Percentiles rank a stretch among this genome's conserved stretches.
Evolutionary conservation across 2,329 filamentous ascomycete genomes (phyloP).

Genomic region (Epichloe coenophiala): DNA sequence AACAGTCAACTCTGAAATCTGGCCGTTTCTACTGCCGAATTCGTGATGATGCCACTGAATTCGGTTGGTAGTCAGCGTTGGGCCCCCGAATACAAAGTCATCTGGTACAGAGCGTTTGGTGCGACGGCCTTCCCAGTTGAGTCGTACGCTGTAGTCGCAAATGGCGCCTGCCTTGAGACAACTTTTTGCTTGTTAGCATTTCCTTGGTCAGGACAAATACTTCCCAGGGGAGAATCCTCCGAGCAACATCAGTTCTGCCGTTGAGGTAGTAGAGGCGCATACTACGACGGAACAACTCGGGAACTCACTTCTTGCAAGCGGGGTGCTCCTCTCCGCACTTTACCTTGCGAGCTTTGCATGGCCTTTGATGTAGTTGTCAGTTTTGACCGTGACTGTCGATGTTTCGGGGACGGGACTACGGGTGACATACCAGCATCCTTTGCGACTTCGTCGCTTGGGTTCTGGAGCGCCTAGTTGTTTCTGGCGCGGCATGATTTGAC

Average conservation of each 20-base stretch:
- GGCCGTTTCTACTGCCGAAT: neutral
- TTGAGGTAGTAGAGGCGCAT: neutral
- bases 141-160: slow-evolving; percentile 69
- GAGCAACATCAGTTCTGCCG: neutral
- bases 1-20: neutral
- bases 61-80: neutral
- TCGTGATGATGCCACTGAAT: slow-evolving; percentile 1
- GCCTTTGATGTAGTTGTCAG: slow-evolving; percentile 32
- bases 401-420: neutral
- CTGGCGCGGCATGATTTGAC: slow-evolving; percentile 25
- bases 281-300: neutral
- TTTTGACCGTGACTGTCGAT: neutral
- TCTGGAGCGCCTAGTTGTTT: slow-evolving; percentile 29
- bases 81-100: neutral
- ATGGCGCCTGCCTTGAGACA: slow-evolving; percentile 57
- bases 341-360: slow-evolving; percentile 58
- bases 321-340: slow-evolving; percentile 75
- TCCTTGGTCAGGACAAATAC: neutral
- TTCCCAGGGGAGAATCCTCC: too few relatives aligned
- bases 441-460: slow-evolving; percentile 31
- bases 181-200: slow-evolving; percentile 14
- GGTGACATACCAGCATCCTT: slow-evolving; percentile 29
- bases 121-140: slow-evolving; percentile 64
- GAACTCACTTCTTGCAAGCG: slow-evolving; percentile 46
- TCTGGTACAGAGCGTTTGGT: slow-evolving; percentile 7